These are phyloP conservation scores for Pelargonium cotyledonis DNA, from an alignment of 441 rosid species.

Conservation along the genomic window DNA sequence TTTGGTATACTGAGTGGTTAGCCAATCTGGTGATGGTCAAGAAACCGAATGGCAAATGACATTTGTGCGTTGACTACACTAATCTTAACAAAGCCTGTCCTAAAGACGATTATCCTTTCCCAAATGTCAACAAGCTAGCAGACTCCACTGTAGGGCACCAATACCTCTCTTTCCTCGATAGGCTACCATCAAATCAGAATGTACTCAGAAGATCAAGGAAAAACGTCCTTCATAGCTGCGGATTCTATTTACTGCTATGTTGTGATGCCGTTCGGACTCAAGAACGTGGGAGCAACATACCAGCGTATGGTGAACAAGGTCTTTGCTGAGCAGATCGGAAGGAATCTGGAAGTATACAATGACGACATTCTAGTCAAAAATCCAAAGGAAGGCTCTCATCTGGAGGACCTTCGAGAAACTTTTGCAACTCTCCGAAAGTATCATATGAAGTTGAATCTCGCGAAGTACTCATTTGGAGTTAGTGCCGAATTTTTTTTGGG, in stretches of 20 bases:
- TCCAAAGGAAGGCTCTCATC: neutral
- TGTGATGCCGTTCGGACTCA: neutral
- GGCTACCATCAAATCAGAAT: neutral
- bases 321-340: neutral
- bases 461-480: neutral
- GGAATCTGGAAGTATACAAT: neutral
- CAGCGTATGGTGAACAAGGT: neutral
- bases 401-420: neutral
- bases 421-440: neutral
- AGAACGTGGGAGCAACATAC: neutral
- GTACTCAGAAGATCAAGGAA: neutral
- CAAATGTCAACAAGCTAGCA: neutral
- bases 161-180: neutral
- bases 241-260: neutral
- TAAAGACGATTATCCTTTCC: neutral
- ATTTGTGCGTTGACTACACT: constrained; percentile 7
- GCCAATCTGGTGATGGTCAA: no score
- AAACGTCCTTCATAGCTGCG: neutral
- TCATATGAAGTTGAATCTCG: neutral
- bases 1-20: no score
- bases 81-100: neutral
- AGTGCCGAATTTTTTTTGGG: neutral
- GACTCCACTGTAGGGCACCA: neutral
- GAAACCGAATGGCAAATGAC: no score
- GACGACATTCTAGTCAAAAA: neutral